These are phyloP conservation scores for Populus simonii DNA, from an alignment of 345 rosid species.

Conservation along the genomic window DNA sequence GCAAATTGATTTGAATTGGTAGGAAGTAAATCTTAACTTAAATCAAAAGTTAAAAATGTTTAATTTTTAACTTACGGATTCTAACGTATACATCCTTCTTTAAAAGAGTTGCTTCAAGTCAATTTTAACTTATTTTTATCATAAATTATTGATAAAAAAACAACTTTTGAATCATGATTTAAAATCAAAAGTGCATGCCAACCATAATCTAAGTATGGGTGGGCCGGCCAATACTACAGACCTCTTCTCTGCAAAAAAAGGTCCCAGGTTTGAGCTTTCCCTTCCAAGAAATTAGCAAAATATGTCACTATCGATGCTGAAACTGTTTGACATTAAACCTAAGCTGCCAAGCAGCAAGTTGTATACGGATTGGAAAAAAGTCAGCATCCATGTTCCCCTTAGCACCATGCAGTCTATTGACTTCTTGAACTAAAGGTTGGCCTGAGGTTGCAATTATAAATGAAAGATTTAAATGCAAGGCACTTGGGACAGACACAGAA, in stretches of 20 bases:
- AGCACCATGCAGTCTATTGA: neutral
- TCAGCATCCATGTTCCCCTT: neutral
- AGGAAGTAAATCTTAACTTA: too few species aligned
- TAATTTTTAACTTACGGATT: too few species aligned
- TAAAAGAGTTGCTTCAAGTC: too few species aligned
- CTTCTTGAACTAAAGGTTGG: neutral
- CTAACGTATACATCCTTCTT: too few species aligned
- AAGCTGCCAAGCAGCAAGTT: neutral
- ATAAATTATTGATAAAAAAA: too few species aligned
- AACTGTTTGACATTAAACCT: neutral
- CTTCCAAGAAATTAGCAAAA: too few species aligned
- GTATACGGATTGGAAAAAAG: neutral
- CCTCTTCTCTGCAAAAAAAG: neutral
- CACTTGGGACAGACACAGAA: neutral
- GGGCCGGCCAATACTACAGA: neutral
- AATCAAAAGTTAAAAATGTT: too few species aligned
- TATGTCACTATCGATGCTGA: neutral
- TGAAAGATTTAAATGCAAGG: neutral
- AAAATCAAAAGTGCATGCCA: too few species aligned
- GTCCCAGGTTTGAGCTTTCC: neutral
- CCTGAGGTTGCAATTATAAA: neutral
- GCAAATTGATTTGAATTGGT: too few species aligned
- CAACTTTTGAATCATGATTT: too few species aligned
- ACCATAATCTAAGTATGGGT: too few species aligned
- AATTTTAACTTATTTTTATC: too few species aligned